A percentile compares a stretch with the other conserved stretches of the same genome.
Conservation (phyloP, 192 early-diverging fungal genomes). For the Rhizoclosmatium sp. region DNA sequence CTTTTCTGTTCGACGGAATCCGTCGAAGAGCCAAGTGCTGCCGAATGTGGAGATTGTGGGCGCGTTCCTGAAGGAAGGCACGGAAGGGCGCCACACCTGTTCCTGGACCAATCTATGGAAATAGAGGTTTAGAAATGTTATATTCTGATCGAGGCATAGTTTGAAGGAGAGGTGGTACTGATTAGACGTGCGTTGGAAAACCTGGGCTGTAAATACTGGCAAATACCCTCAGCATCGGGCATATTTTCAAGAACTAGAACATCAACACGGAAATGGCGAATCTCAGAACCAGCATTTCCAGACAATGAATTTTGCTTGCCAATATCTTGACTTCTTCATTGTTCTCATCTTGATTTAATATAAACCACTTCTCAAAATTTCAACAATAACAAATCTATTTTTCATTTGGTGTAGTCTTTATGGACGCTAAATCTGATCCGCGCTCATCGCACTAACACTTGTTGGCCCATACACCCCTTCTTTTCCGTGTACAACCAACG, state of each 20-base stretch:
- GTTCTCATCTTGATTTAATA: too few species aligned
- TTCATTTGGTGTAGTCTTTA: too few species aligned
- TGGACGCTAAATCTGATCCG: too few species aligned
- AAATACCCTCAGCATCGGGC: conserved; percentile 31
- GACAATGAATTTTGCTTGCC: too few species aligned
- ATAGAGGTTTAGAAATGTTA: conserved; percentile 38
- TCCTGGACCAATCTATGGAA: conserved; percentile 79
- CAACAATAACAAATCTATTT: too few species aligned
- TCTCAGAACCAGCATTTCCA: too few species aligned
- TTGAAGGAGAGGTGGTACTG: conserved; percentile 86
- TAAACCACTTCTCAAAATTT: too few species aligned
- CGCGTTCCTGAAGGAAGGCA: conserved; percentile 92
- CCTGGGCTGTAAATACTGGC: conserved; percentile 2
- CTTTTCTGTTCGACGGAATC: conserved; percentile 86
- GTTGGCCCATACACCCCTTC: neutral
- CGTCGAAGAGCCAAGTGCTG: conserved; percentile 90
- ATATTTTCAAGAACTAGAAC: too few species aligned
- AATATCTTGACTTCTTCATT: too few species aligned
- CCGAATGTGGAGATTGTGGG: conserved; percentile 80
- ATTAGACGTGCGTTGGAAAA: conserved; percentile 72
- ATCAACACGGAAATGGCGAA: too few species aligned
- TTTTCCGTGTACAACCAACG: neutral
- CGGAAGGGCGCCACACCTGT: conserved; percentile 99
- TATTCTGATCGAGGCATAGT: conserved; percentile 88
- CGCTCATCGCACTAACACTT: too few species aligned